Base-by-base conservation (phyloP, 345 rosid genomes). In the Eutrema japonicum region DNA sequence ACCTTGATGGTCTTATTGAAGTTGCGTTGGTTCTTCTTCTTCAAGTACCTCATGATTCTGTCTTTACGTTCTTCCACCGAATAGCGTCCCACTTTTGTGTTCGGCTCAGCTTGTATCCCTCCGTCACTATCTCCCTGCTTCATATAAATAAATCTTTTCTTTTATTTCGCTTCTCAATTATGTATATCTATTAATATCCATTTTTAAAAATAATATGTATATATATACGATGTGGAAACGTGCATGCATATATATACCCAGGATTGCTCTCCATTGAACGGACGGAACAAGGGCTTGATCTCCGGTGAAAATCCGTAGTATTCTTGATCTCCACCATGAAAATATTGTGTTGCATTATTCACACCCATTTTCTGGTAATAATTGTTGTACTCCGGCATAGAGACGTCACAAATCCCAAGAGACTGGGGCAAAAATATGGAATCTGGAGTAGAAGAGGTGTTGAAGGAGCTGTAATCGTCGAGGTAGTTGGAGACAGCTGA, bases 1-100 rank as follows among this genome's bases (percentile, higher is more conserved):
- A 93, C 98, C 95, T 93, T 89, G 72, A 93, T 93, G 32, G 96
- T 93, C 81, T 93, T 93, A 73, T 89, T 93, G 63, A 93, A 90
- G 81, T 93, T 93, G 73, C 98, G 87, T 76, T 85, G 92, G 78
- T 89, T 93, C 87, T 89, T 87, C 82, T 93, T 93, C 86, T 89
- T 90, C 81, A 90, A 64, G 64, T 89, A 93, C 78, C 92, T 82
- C 18, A 86, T 84, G 79, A 93, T 93, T 81, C 92, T 85, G n/a
- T 86, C 92, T 78, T 87, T 89, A 74, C 98, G 87, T 76, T 93
- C 96, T 76, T 90, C 96, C 4, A 74, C 90, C 0, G 98, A 74
- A 67, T 93, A 93, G 13, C 90, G 83, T 11, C 93, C 92, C 65
- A 90, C 88, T 66, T 86, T 88, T 6, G 70, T 66, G 42, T 64